A percentile compares a stretch with the other conserved stretches of the same genome.
Evolutionary conservation across 2,329 filamentous ascomycete genomes (phyloP).

Genomic region (Phyllosticta capitalensis): DNA sequence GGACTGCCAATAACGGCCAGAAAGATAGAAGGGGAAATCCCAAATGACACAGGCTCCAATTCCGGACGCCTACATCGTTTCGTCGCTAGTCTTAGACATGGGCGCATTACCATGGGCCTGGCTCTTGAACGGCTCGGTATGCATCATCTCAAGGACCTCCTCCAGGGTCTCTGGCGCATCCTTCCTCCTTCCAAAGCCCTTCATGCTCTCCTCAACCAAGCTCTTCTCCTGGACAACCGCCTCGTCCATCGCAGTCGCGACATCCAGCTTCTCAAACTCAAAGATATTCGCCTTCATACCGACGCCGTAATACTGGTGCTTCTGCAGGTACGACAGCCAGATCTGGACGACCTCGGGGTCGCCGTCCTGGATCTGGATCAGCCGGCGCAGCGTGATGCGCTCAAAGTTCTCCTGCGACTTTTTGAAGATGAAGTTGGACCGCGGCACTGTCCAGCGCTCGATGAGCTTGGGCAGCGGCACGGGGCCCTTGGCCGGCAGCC

Average conservation of each 20-base stretch:
- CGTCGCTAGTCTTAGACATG: slow-evolving; percentile 1
- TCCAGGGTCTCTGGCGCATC: slow-evolving; percentile 13
- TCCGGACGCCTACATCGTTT: not conserved
- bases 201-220: slow-evolving; percentile 19
- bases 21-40: not conserved
- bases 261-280: slow-evolving; percentile 61
- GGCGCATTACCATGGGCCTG: slow-evolving; percentile 3
- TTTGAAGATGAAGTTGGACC: slow-evolving; percentile 86
- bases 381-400: slow-evolving; percentile 70
- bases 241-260: slow-evolving; percentile 23
- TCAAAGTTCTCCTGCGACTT: slow-evolving; percentile 98
- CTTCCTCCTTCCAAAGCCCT: slow-evolving; percentile 19
- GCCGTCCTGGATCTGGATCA: slow-evolving; percentile 90
- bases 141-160: slow-evolving; percentile 13
- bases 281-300: slow-evolving; percentile 99
- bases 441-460: slow-evolving; percentile 90
- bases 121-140: slow-evolving; percentile 16
- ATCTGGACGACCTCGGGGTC: slow-evolving; percentile 79
- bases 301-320: slow-evolving; percentile 89
- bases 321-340: slow-evolving; percentile 86
- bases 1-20: not conserved
- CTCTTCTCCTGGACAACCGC: slow-evolving; percentile 43
- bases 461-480: slow-evolving; percentile 76
- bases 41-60: not conserved
- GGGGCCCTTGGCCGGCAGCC: slow-evolving; percentile 76